Evolutionary conservation across 2,329 filamentous ascomycete species (phyloP), one percentile per base, ranked within the genome.

Genomic region (Bipolaris oryzae): DNA sequence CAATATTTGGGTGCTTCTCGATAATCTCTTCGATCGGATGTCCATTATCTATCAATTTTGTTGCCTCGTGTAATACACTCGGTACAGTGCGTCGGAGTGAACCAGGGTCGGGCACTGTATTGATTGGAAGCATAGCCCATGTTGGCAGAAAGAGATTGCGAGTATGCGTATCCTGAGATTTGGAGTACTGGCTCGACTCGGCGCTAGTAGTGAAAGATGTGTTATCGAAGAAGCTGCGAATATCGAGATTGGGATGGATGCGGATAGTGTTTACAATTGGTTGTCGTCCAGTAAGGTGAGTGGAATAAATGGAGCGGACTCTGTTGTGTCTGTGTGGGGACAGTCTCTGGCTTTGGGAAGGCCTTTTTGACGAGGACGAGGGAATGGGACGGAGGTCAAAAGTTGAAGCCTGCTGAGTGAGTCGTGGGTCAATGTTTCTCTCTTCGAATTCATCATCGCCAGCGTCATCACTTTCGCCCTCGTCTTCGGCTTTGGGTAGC

Each of bases 121-220:
- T 69, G 7, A 67, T 57, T 3, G 67, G 60, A 51, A 67, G 59
- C 67, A 69, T 69, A 7, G 67, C 59, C 67, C 67, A 69, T 3
- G 61, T 68, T 2, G 67, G 67, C n/a, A 69, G 18, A 11, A 58
- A 66, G 1, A 69, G 33, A 28, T 69, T 66, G 18, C 53, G 56
- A 3, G 53, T 50, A 5, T 62, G 61, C 2, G 50, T 49, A 7
- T 62, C 46, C 34, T 66, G 63, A 0, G 58, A 45, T 1, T 60
- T 57, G 7, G 52, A 31, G 0, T 61, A 61, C 25, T 61, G 55
- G 23, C 58, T 63, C 7, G 55, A 44, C 38, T 39, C 49, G 4
- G 62, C 33, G 13, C 56, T 57, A 21, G 57, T 62, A 1, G 65
- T 63, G 34, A 66, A 63, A 0, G 55, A 54, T n/a, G 63, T 51